Evolutionary conservation across 192 early-diverging fungal species (phyloP), one percentile per base, ranked within the genome.

Genomic region (Phycomyces nitens): DNA sequence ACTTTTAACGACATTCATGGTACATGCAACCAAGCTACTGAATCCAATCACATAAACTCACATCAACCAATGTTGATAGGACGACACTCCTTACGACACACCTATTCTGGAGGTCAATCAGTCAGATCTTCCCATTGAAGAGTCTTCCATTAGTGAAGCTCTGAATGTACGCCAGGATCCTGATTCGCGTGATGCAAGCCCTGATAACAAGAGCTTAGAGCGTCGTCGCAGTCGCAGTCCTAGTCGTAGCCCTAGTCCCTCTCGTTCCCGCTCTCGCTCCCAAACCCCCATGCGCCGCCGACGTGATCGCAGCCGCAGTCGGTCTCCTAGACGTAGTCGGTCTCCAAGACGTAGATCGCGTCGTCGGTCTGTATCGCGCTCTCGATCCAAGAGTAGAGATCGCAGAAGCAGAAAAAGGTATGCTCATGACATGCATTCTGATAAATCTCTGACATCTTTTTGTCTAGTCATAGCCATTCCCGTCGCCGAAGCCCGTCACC

Each of bases 331-430:
- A 34, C 60, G 60, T 52, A 62, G 54, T 51, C 65, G 60, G 38
- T 42, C 58, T 22, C 50, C 56, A 21, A 66, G 65, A 47, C 65
- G 56, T 26, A 41, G 58, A 21, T 38, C 24, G 15, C 51, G 44
- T 29, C 60, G 71, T 49, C 61, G 65, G 15, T 53, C 60, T 42
- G 44, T 47, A 47, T 67, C 65, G 24, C 65, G 55, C 7, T 66
- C 65, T 54, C 49, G 53, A 38, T 73, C 71, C 7, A 62, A 34
- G 42, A 67, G 65, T 44, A 47, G 44, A 47, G 44, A 47, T 47
- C 44, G 44, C 44, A 47, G 18, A 47, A 66, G 56, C 56, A 66
- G 56, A 51, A 41, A 64, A 53, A 54, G 40, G 24, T 34, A 29
- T 41, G 11, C 12, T 3, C 3, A 11, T n/a, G 11, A 11, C 3